phyloP scores from a whole-genome alignment of 192 early-diverging fungal species.

The Coemansia sp. region DNA sequence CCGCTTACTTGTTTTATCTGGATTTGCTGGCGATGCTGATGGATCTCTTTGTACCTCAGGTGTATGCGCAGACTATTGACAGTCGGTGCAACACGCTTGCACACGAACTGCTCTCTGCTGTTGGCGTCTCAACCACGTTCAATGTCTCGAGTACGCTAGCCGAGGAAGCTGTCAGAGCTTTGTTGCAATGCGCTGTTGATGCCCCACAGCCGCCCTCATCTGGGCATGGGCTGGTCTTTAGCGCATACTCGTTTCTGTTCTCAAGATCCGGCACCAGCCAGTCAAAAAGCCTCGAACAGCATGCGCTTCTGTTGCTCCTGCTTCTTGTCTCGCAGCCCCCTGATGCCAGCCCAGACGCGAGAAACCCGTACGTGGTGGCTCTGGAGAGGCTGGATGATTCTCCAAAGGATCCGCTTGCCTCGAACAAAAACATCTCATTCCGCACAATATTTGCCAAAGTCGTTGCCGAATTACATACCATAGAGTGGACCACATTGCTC shows the following conservation, averaged over 20 bases:
- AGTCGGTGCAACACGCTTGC: constrained; percentile 14
- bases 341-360: neutral
- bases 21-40: constrained; percentile 31
- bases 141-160: constrained; percentile 39
- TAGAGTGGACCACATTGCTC: constrained; percentile 40
- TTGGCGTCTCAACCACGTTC: constrained; percentile 39
- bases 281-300: constrained; percentile 31
- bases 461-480: constrained; percentile 18
- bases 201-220: constrained; percentile 21
- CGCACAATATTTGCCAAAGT: constrained; percentile 37
- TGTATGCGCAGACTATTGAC: neutral
- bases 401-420: constrained; percentile 17
- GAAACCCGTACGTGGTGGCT: constrained; percentile 32
- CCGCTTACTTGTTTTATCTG: constrained; percentile 25
- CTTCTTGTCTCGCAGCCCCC: constrained; percentile 30
- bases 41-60: constrained; percentile 33
- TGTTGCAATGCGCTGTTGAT: constrained; percentile 30
- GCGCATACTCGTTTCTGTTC: constrained; percentile 52
- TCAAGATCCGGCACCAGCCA: constrained; percentile 27
- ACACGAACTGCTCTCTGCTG: constrained; percentile 20
- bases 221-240: constrained; percentile 34
- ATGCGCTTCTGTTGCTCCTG: constrained; percentile 35
- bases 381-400: constrained; percentile 20
- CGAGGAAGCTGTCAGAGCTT: constrained; percentile 19
- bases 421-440: constrained; percentile 27